These are phyloP conservation scores for Podila horticola DNA, from an alignment of 192 early-diverging fungal genomes.

Conservation along the genomic window DNA sequence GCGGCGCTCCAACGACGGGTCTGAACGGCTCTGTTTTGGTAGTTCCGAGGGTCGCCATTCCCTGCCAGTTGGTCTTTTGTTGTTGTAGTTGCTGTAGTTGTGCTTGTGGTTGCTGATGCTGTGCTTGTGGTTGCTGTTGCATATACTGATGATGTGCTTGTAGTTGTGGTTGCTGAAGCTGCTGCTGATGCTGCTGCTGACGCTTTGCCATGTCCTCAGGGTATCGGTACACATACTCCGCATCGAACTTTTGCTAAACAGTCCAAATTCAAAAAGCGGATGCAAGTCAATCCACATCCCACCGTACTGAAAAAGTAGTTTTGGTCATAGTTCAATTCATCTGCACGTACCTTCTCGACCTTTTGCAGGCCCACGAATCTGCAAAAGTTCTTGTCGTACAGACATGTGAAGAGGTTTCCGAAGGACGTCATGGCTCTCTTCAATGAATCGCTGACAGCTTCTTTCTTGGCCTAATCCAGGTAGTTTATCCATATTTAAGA, in stretches of 20 bases:
- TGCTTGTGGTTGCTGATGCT: not conserved
- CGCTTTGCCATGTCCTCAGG: constrained; percentile 6
- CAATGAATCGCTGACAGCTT: constrained; percentile 88
- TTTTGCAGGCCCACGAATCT: constrained; percentile 25
- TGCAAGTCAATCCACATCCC: no score
- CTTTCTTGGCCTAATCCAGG: constrained; percentile 77
- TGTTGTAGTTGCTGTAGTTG: not conserved
- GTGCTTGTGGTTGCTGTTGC: not conserved
- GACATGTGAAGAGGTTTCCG: constrained; percentile 87
- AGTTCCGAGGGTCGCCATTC: not conserved
- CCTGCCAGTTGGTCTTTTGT: constrained; percentile 5
- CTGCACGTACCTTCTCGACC: constrained; percentile 10
- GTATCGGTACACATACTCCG: constrained; percentile 9
- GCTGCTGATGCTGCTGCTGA: not conserved
- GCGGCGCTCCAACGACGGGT: no score
- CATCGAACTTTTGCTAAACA: constrained; percentile 19
- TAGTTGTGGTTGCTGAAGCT: not conserved
- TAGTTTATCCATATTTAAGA: not conserved
- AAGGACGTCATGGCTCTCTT: constrained; percentile 90
- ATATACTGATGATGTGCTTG: no score
- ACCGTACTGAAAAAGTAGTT: not conserved
- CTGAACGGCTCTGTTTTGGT: not conserved
- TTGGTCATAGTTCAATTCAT: not conserved
- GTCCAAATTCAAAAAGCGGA: not conserved
- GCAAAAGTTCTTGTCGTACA: constrained; percentile 84